phyloP scores from a whole-genome alignment of 768 basidiomycete species.

The Lentinula raphanica region DNA sequence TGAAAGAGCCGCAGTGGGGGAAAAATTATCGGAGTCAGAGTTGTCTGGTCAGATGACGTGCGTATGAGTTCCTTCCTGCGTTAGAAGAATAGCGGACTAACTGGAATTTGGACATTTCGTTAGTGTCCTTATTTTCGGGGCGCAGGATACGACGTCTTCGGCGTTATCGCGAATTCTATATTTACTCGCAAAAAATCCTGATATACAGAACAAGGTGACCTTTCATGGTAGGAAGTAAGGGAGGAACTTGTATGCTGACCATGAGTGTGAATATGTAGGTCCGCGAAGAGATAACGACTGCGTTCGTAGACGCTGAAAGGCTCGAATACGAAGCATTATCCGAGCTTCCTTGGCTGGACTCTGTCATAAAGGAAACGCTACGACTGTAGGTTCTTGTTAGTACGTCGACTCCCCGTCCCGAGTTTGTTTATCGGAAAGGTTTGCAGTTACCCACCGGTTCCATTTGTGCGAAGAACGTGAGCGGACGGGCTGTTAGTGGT shows the following conservation, averaged over 20 bases:
- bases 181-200: conserved; percentile 29
- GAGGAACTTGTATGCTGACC: not conserved
- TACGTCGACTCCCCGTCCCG: not conserved
- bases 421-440: not conserved
- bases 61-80: conserved; percentile 4
- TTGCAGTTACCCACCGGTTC: conserved; percentile 38
- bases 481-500: conserved; percentile 10
- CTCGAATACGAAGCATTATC: conserved; percentile 32
- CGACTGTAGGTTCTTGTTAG: conserved; percentile 26
- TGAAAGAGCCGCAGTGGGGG: conserved; percentile 24
- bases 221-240: too few species aligned
- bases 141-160: conserved; percentile 45
- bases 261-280: conserved; percentile 11
- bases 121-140: conserved; percentile 46
- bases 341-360: conserved; percentile 36
- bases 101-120: not conserved
- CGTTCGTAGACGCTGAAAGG: conserved; percentile 15
- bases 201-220: conserved; percentile 27
- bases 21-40: conserved; percentile 38
- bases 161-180: conserved; percentile 38
- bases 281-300: conserved; percentile 30
- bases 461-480: conserved; percentile 41
- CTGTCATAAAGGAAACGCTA: conserved; percentile 43
- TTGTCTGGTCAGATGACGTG: conserved; percentile 48
- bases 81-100: not conserved